Percentiles rank a stretch among this genome's conserved stretches.
phyloP scores from a whole-genome alignment of 805 yeast genomes.

The Metschnikowia lunata region DNA sequence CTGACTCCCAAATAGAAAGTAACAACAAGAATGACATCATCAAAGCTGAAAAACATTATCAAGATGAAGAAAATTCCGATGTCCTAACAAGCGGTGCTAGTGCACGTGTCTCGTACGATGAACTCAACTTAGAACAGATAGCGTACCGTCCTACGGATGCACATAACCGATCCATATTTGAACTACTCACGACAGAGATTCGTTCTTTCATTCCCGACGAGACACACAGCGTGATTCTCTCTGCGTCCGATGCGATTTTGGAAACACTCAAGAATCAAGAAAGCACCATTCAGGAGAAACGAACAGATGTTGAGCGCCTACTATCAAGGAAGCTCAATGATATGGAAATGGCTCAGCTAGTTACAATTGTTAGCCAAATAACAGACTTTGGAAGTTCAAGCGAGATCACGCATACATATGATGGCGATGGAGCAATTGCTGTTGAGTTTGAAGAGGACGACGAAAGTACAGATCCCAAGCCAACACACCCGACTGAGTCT shows the following conservation, averaged over 20 bases:
- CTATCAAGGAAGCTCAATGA: slow-evolving; percentile 38
- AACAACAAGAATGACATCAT: not conserved
- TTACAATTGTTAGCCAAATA: slow-evolving; percentile 42
- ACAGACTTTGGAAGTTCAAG: slow-evolving; percentile 42
- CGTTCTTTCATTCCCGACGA: slow-evolving; percentile 60
- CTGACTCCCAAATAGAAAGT: not conserved
- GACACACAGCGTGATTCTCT: slow-evolving; percentile 65
- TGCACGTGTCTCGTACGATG: slow-evolving; percentile 4
- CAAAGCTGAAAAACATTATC: not conserved
- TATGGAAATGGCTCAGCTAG: slow-evolving; percentile 43
- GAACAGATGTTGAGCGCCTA: slow-evolving; percentile 47
- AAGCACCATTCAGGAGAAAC: slow-evolving; percentile 40
- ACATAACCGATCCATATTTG: slow-evolving; percentile 49
- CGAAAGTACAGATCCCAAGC: slow-evolving; percentile 1
- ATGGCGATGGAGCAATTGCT: slow-evolving; percentile 23
- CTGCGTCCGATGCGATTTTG: slow-evolving; percentile 66
- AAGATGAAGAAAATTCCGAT: no score
- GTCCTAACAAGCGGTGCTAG: not conserved
- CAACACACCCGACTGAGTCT: not conserved
- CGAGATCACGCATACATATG: slow-evolving; percentile 10
- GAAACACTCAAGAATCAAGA: slow-evolving; percentile 49
- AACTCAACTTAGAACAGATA: slow-evolving; percentile 40
- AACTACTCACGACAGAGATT: slow-evolving; percentile 57
- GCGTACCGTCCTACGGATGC: slow-evolving; percentile 61
- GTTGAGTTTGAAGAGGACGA: slow-evolving; percentile 21